A percentile compares a stretch with the other conserved stretches of the same genome.
Conservation (phyloP, 345 rosid species). For the Draba incana region DNA sequence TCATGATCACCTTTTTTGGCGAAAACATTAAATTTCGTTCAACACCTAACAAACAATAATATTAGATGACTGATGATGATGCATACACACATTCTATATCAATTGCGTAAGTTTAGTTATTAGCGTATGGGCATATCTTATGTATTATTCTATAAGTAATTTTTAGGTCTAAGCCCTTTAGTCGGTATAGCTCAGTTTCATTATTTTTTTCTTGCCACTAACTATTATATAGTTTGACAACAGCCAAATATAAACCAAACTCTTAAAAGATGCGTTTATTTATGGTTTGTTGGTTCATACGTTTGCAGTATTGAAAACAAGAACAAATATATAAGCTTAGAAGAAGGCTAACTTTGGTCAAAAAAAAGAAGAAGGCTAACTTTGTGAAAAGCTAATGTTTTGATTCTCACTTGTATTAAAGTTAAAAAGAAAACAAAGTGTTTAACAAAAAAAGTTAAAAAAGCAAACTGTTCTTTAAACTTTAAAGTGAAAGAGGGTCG, state of each 20-base stretch:
- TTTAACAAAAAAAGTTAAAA: not conserved
- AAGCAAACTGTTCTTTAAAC: constrained; percentile 30
- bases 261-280: not conserved
- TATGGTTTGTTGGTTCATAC: constrained; percentile 9
- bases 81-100: constrained; percentile 37
- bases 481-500: constrained; percentile 43
- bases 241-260: constrained; percentile 13
- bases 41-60: constrained; percentile 20
- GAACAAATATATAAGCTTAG: not conserved
- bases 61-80: constrained; percentile 12
- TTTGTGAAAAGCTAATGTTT: not conserved
- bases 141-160: constrained; percentile 12
- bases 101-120: constrained; percentile 15
- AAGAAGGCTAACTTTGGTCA: no score
- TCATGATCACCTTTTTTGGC: constrained; percentile 10
- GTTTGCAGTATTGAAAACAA: constrained; percentile 16
- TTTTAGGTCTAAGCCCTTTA: constrained; percentile 18
- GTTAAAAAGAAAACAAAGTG: not conserved
- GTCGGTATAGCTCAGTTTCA: not conserved
- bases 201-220: not conserved
- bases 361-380: no score
- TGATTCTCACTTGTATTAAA: constrained; percentile 9
- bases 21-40: constrained; percentile 1
- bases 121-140: constrained; percentile 12
- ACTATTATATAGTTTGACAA: not conserved